phyloP scores from a whole-genome alignment of 345 rosid species.

The Bruguiera sexangula region DNA sequence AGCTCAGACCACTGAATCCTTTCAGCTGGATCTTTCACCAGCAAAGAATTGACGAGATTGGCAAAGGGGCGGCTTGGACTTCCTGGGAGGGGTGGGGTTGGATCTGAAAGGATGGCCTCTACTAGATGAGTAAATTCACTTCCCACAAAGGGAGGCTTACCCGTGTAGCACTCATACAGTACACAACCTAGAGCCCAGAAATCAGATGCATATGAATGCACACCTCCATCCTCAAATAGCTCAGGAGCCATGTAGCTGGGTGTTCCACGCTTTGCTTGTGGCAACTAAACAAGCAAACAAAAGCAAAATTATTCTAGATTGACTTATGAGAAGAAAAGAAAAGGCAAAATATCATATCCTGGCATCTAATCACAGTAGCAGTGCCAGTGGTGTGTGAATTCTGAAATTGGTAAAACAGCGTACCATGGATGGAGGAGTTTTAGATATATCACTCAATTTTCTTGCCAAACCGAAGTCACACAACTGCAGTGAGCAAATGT shows the following conservation, averaged over 20 bases:
- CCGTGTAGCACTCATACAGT: slow-evolving; percentile 85
- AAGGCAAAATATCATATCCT: not conserved
- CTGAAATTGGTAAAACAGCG: slow-evolving; percentile 12
- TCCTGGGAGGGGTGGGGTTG: slow-evolving; percentile 87
- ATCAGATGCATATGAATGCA: slow-evolving; percentile 97
- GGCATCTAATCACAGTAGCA: slow-evolving; percentile 1
- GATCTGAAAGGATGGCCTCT: slow-evolving; percentile 82
- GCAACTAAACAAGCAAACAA: slow-evolving; percentile 38
- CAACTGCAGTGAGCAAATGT: slow-evolving; percentile 54
- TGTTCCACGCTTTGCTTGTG: slow-evolving; percentile 94
- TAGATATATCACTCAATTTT: slow-evolving; percentile 68
- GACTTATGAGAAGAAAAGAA: not conserved
- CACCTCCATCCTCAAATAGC: slow-evolving; percentile 93
- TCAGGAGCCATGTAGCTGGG: slow-evolving; percentile 99
- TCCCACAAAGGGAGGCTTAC: slow-evolving; percentile 85
- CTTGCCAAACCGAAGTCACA: slow-evolving; percentile 97
- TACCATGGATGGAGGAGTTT: slow-evolving; percentile 70
- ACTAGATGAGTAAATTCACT: slow-evolving; percentile 89
- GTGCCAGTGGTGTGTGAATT: not conserved
- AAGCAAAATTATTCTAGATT: slow-evolving; percentile 6
- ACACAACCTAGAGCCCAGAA: slow-evolving; percentile 99
- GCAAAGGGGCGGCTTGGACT: slow-evolving; percentile 75
- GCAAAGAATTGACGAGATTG: slow-evolving; percentile 75
- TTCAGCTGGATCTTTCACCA: slow-evolving; percentile 90
- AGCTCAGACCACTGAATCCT: slow-evolving; percentile 88